Evolutionary conservation across 306 rosid species (phyloP), one percentile per base, ranked within the genome.

Genomic region (Gastrolobium bilobum): DNA sequence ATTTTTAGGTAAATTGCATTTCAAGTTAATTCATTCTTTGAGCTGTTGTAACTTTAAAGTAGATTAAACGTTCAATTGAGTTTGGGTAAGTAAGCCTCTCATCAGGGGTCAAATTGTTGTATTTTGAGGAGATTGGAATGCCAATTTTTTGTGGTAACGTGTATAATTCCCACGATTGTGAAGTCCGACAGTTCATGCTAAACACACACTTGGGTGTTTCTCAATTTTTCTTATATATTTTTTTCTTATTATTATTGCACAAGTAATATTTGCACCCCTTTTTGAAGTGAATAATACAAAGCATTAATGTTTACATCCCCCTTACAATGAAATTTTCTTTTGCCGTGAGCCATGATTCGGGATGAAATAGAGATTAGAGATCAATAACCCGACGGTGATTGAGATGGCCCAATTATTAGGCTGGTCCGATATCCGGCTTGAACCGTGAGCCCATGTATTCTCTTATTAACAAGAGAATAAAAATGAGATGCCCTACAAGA

Each of bases 61-160:
- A 43, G 68, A 67, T 81, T 39, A 33, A 11, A 15, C 42, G 46
- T 61, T 70, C 75, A 63, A 8, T 2, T 50, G 85, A 60, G 77
- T 50, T 51, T 68, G 42, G 54, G 66, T 60, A 70, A 76, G 38
- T 69, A 30, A 73, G 50, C 81, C 66, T 42, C 56, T 54, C 72
- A 31, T 20, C 4, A 31, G 44, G 82, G 82, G 57, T 69, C 74
- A 70, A 51, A 61, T 35, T 76, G 79, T 76, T 82, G 82, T 70
- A 76, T 53, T 46, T 43, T 43, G 35, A 75, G 69, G 62, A 51
- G 46, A 76, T 34, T 44, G 70, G 73, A 63, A 71, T 70, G 81
- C 29, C 86, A 62, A 15, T 39, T 52, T 70, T 70, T 43, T 50
- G 26, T 42, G 39, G 43, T 70, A 71, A 26, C 54, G 33, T 62